Conservation (phyloP, 1,284 basidiomycete genomes). For the Ganoderma meredithae region DNA sequence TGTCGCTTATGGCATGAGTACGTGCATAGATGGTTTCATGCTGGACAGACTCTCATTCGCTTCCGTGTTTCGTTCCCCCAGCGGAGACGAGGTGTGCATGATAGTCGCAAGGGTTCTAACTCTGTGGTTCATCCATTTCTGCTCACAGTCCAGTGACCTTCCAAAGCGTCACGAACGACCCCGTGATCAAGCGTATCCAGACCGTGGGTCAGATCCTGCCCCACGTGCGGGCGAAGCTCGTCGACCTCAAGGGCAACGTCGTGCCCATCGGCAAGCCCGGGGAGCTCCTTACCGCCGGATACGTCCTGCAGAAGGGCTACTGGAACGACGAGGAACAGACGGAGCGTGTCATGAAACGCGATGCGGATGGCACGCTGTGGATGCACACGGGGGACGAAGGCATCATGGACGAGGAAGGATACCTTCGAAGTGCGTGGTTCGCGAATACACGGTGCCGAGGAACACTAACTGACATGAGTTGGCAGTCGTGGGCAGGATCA, state of each 20-base stretch:
- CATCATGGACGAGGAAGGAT: conserved; percentile 85
- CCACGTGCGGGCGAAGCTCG: conserved; percentile 80
- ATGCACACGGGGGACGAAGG: conserved; percentile 89
- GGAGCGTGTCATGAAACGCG: conserved; percentile 61
- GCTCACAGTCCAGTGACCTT: conserved; percentile 77
- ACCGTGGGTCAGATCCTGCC: conserved; percentile 82
- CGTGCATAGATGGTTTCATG: conserved; percentile 37
- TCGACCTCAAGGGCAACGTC: conserved; percentile 65
- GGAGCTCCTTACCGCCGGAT: conserved; percentile 79
- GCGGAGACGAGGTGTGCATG: conserved; percentile 46
- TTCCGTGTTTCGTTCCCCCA: conserved; percentile 24
- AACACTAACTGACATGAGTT: not conserved
- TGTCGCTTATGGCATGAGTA: conserved; percentile 86
- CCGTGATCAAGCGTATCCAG: conserved; percentile 77
- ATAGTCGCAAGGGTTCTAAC: not conserved
- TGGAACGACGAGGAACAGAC: conserved; percentile 82
- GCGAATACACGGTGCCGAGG: not conserved
- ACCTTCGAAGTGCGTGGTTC: conserved; percentile 63
- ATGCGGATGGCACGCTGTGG: conserved; percentile 71
- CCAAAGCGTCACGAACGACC: conserved; percentile 73
- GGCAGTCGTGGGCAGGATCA: conserved; percentile 79
- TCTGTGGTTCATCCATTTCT: not conserved
- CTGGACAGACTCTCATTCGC: not conserved
- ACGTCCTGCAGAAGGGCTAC: conserved; percentile 84
- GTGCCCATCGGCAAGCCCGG: conserved; percentile 75